These are phyloP conservation scores for Leccinum olivaceopallidum DNA, from an alignment of 768 basidiomycete genomes.

Conservation along the genomic window DNA sequence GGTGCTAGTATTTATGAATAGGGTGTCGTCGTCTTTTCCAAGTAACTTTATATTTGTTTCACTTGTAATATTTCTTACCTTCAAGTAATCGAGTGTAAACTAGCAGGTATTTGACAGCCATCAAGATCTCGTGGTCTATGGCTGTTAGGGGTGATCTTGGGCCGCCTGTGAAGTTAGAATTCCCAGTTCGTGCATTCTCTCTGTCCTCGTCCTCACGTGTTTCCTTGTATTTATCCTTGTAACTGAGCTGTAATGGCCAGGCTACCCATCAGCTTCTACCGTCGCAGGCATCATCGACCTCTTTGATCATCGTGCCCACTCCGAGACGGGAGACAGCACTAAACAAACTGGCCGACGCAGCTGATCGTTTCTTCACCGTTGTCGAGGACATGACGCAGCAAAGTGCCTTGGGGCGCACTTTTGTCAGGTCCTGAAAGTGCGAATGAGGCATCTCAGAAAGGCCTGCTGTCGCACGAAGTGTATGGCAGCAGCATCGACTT, in stretches of 20 bases:
- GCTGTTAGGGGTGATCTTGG: not conserved
- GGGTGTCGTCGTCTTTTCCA: not conserved
- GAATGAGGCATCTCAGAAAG: not conserved
- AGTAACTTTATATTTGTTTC: not conserved
- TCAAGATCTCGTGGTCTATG: not conserved
- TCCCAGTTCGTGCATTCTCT: not conserved
- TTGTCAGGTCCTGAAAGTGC: slow-evolving; percentile 3
- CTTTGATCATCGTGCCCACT: slow-evolving; percentile 19
- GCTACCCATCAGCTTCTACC: slow-evolving; percentile 18
- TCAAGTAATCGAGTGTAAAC: not conserved
- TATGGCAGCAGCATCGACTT: slow-evolving; percentile 8
- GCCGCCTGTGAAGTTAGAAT: not conserved
- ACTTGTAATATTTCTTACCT: not conserved
- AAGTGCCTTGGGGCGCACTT: slow-evolving; percentile 4
- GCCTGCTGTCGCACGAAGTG: not conserved
- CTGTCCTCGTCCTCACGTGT: not conserved
- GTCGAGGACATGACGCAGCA: slow-evolving; percentile 9
- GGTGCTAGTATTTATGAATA: not conserved
- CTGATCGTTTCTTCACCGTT: slow-evolving; percentile 17
- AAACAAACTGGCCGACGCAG: slow-evolving; percentile 23
- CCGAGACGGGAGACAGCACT: slow-evolving; percentile 21
- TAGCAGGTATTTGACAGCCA: not conserved
- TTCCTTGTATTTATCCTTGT: not conserved
- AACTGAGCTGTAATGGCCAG: slow-evolving; percentile 7
- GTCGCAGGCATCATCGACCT: slow-evolving; percentile 21